phyloP scores from a whole-genome alignment of 345 rosid species.

The Brassica juncea region DNA sequence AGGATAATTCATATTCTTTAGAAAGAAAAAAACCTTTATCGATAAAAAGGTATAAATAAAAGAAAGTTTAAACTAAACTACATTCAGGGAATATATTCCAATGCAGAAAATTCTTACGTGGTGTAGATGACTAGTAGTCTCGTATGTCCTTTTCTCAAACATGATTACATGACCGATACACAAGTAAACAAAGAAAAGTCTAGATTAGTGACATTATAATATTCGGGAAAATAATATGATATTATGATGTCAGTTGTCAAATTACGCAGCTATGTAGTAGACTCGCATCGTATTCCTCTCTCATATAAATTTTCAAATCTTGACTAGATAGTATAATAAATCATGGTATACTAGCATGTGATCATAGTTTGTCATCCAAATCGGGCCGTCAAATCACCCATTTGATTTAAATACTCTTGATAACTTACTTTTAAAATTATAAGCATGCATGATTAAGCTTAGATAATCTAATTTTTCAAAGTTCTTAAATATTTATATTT shows the following conservation, averaged over 20 bases:
- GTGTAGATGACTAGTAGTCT: neutral
- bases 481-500: neutral
- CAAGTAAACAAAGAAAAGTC: neutral
- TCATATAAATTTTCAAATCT: neutral
- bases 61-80: neutral
- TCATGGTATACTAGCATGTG: neutral
- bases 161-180: neutral
- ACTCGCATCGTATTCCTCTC: neutral
- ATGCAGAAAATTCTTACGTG: neutral
- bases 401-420: neutral
- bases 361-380: neutral
- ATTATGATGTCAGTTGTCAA: neutral
- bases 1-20: neutral
- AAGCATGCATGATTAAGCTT: neutral
- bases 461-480: neutral
- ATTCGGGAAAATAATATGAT: neutral
- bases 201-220: neutral
- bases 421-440: neutral
- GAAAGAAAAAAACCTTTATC: neutral
- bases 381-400: neutral
- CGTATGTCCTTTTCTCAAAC: neutral
- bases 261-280: neutral
- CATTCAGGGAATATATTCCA: neutral
- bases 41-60: neutral
- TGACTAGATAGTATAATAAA: neutral